Conservation (phyloP, 371 early-diverging fungal species). For the Mortierella sp. region DNA sequence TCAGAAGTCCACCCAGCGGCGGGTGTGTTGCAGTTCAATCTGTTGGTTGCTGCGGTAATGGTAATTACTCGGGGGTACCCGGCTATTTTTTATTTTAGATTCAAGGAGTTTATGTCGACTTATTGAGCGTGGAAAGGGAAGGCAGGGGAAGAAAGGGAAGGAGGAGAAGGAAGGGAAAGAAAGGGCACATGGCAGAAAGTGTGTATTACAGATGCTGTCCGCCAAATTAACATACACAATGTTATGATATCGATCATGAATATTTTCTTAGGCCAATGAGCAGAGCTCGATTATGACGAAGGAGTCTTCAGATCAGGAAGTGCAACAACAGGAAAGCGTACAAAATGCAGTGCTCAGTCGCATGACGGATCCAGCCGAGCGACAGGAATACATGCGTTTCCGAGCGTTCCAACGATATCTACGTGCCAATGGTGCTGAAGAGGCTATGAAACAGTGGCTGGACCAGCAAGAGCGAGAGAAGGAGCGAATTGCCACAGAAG, state of each 20-base stretch:
- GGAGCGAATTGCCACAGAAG: constrained; percentile 24
- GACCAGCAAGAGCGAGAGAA: constrained; percentile 28
- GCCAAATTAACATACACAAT: no score
- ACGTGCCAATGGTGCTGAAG: constrained; percentile 24
- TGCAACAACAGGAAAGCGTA: neutral
- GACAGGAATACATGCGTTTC: constrained; percentile 45
- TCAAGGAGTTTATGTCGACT: no score
- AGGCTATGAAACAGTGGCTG: constrained; percentile 33
- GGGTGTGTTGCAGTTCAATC: constrained; percentile 19
- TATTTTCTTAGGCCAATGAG: constrained; percentile 11
- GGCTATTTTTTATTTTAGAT: no score
- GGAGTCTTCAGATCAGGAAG: neutral
- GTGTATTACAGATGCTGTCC: no score
- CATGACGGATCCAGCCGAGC: constrained; percentile 27
- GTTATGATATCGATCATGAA: no score
- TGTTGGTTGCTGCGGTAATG: constrained; percentile 34
- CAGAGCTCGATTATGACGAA: neutral
- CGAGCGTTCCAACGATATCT: constrained; percentile 36
- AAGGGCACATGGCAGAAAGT: no score
- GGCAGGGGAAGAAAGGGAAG: no score
- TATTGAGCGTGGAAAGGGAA: no score
- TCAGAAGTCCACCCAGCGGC: neutral
- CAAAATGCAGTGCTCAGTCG: constrained; percentile 34
- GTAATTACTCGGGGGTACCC: constrained; percentile 1
- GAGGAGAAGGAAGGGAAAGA: no score